These are phyloP conservation scores for Cryptosporidium ryanae DNA, from an alignment of 169 alveolate species.

Conservation along the genomic window DNA sequence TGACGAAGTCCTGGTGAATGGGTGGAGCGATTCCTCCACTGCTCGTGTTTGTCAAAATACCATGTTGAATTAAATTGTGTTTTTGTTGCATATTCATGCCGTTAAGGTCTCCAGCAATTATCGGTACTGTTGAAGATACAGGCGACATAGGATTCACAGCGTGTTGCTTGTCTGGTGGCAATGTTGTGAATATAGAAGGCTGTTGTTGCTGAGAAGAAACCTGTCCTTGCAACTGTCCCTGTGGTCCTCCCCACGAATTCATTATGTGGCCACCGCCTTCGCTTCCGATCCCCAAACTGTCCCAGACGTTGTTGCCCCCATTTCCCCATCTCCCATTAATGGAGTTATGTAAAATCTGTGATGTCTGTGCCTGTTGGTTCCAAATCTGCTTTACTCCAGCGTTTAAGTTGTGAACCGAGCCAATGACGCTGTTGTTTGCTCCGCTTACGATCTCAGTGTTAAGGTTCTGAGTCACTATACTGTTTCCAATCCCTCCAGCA, in stretches of 20 bases:
- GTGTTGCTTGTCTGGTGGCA: conserved; percentile 1
- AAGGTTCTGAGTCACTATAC: too few relatives aligned
- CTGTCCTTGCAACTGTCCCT: background rate
- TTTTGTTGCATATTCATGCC: background rate
- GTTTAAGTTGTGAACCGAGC: too few relatives aligned
- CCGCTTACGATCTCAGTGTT: too few relatives aligned
- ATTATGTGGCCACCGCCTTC: background rate
- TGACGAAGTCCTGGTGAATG: too few relatives aligned
- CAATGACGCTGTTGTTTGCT: too few relatives aligned
- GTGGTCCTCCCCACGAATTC: background rate
- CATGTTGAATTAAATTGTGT: background rate
- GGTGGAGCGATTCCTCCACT: background rate
- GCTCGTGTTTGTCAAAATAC: background rate
- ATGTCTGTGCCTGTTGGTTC: background rate
- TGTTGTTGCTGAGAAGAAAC: background rate
- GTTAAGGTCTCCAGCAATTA: background rate
- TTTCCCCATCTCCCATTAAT: background rate
- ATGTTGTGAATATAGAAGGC: conserved; percentile 2
- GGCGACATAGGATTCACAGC: background rate
- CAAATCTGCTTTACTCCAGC: background rate
- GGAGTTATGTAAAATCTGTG: background rate
- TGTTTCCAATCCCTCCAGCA: too few relatives aligned
- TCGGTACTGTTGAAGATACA: background rate
- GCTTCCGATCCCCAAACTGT: background rate
- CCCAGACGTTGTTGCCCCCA: background rate